Evolutionary conservation across 768 basidiomycete species (phyloP).

Genomic region (Pleurotus platypus): DNA sequence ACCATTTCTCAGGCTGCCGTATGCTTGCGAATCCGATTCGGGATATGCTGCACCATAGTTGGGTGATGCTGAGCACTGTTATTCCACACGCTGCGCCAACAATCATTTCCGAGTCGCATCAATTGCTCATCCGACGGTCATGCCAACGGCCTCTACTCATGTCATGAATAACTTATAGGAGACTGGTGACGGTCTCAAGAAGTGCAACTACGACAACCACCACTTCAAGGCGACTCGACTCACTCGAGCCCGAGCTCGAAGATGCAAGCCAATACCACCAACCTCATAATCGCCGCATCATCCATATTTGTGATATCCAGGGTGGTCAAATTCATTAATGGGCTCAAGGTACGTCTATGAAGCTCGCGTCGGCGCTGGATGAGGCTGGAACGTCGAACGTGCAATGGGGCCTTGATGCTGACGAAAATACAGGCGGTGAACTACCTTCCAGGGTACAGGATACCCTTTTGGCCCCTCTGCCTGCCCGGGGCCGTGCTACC

Average conservation of each 20-base stretch:
- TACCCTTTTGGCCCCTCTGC: constrained; percentile 36
- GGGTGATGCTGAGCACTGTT: background rate
- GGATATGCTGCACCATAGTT: too few relatives aligned
- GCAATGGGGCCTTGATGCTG: background rate
- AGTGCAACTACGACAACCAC: background rate
- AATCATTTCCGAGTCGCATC: background rate
- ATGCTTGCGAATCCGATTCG: too few relatives aligned
- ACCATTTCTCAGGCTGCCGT: too few relatives aligned
- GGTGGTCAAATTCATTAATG: constrained; percentile 24
- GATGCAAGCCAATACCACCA: background rate
- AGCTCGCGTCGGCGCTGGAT: background rate
- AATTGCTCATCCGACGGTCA: background rate
- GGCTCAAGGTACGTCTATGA: constrained; percentile 24
- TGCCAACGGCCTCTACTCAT: background rate
- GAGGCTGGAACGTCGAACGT: background rate
- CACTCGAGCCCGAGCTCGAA: background rate
- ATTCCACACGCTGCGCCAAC: background rate
- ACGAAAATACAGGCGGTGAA: constrained; percentile 26
- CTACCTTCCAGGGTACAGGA: constrained; percentile 33
- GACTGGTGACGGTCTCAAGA: background rate
- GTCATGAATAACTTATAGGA: background rate
- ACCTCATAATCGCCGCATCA: background rate
- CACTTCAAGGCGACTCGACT: background rate
- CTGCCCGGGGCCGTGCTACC: constrained; percentile 34
- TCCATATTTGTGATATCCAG: constrained; percentile 27